Base-by-base conservation (phyloP, 768 basidiomycete species). In the Lentinula sp. region DNA sequence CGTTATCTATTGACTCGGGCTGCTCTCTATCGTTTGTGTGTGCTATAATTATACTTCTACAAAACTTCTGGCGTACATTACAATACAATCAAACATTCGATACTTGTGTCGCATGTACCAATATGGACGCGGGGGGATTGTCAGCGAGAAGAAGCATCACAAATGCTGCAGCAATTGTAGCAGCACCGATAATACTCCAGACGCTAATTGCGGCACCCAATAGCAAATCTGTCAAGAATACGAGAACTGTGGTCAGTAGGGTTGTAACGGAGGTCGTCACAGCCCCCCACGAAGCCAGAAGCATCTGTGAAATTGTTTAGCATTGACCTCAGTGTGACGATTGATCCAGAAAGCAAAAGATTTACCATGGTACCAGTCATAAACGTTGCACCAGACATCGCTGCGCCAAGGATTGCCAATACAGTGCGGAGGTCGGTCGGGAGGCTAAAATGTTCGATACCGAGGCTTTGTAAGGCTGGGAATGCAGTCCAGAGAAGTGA, bases 211-310 rank as follows among this genome's bases (percentile, higher is more conserved):
- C 73, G 54, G 75, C 73, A 8, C 83, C 78, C 58, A 85, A 80
- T 10, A 80, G 65, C 10, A 81, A 67, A 66, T 90, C 88, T 32
- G 82, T 77, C 6, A 85, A 52, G 42, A 87, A 79, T 10, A 86
- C 85, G 57, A 90, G 77, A 49, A 88, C 83, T 63, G 88, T 87
- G 13, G 88, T 87, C 28, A 89, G 74, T 16, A 90, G 77, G 68
- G 78, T 86, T 45, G 86, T 86, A 32, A 89, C 86, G 1, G 84
- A 85, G 10, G 80, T 78, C 23, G 84, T 75, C 28, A 86, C 77
- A 6, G 86, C 85, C 6, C 85, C 86, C 83, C 85, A 86, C 18
- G 55, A 56, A 42, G 41, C 55, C 41, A 56, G 41, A 28, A 56
- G 55, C 41, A 56, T 56, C 55, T 56, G 39, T 39, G 13, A 23